Conservation (phyloP, 768 basidiomycete genomes). For the Pleurotus giganteus region DNA sequence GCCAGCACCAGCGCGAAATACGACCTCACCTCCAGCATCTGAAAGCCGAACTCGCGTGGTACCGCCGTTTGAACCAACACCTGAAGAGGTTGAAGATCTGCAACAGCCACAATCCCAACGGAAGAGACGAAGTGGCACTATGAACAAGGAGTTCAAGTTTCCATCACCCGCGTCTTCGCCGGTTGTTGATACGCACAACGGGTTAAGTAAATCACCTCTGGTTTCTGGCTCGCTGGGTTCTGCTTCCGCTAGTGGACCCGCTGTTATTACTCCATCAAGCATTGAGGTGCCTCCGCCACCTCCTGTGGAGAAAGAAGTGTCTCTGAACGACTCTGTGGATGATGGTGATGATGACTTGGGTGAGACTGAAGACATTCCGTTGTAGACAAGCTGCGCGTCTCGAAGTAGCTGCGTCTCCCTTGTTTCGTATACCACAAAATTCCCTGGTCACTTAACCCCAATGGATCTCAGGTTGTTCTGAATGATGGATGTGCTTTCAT, state of each 20-base stretch:
- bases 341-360: slow-evolving; percentile 75
- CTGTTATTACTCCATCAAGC: slow-evolving; percentile 53
- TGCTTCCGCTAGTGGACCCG: slow-evolving; percentile 19
- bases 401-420: no score
- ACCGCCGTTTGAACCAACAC: slow-evolving; percentile 46
- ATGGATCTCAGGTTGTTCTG: no score
- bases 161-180: slow-evolving; percentile 41
- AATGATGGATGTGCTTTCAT: no score
- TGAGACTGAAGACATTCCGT: slow-evolving; percentile 71
- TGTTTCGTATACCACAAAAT: no score
- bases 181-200: slow-evolving; percentile 14
- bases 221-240: slow-evolving; percentile 16
- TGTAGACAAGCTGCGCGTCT: no score
- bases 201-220: no score
- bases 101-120: slow-evolving; percentile 33
- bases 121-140: slow-evolving; percentile 64
- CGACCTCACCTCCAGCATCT: slow-evolving; percentile 34
- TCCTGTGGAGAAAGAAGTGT: slow-evolving; percentile 70
- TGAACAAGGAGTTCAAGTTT: slow-evolving; percentile 78
- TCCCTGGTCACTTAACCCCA: no score
- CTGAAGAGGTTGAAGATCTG: slow-evolving; percentile 38
- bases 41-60: slow-evolving; percentile 15
- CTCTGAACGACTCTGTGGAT: slow-evolving; percentile 37
- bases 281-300: slow-evolving; percentile 82
- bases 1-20: slow-evolving; percentile 52